phyloP scores from a whole-genome alignment of 2,329 filamentous ascomycete genomes.

The Taxawa tesnikishii region DNA sequence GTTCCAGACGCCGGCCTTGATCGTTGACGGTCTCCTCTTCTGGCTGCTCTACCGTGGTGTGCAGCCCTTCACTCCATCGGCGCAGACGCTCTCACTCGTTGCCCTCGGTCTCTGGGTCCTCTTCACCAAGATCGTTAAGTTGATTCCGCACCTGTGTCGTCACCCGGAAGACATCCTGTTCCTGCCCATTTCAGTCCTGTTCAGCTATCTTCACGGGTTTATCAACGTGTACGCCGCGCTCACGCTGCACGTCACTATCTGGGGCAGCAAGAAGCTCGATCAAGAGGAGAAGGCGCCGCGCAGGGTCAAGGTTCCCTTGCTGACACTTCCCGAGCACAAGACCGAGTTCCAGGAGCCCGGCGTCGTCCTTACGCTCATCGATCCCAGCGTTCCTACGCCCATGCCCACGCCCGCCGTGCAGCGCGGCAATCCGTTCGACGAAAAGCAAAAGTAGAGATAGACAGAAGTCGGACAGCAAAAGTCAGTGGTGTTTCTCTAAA shows the following conservation, averaged over 20 bases:
- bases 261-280: constrained; percentile 17
- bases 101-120: constrained; percentile 34
- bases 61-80: background rate
- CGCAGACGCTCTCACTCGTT: constrained; percentile 5
- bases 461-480: too few relatives aligned
- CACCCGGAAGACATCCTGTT: constrained; percentile 41
- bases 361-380: too few relatives aligned
- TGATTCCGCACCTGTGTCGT: constrained; percentile 38
- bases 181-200: constrained; percentile 38
- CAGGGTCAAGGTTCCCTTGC: too few relatives aligned
- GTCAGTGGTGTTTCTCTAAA: too few relatives aligned
- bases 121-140: constrained; percentile 45
- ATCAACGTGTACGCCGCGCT: constrained; percentile 45
- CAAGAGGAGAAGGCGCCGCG: constrained; percentile 1
- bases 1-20: constrained; percentile 43
- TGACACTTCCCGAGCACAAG: too few relatives aligned
- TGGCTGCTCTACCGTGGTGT: constrained; percentile 18
- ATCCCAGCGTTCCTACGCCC: too few relatives aligned
- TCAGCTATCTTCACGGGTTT: constrained; percentile 45
- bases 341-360: too few relatives aligned
- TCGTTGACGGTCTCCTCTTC: constrained; percentile 37
- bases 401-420: too few relatives aligned
- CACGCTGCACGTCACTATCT: constrained; percentile 26
- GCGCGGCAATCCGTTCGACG: too few relatives aligned
- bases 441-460: too few relatives aligned